Conservation (phyloP, 495 filamentous ascomycete species). For the Aspergillus campestris region DNA sequence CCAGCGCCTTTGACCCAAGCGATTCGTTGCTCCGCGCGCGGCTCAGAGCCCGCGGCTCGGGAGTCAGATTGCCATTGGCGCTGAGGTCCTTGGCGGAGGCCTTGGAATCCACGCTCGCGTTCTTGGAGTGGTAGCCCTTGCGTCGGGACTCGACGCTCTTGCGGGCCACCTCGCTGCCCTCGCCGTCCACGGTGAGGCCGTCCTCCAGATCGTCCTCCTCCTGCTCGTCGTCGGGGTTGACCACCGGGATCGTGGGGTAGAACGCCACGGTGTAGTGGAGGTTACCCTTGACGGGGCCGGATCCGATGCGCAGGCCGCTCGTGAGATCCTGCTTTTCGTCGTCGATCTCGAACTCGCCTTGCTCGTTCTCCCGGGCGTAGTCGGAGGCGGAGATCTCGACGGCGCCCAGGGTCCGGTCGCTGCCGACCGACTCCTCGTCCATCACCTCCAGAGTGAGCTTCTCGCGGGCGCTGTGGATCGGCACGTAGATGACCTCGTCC, state of each 20-base stretch:
- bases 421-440: conserved; percentile 85
- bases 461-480: conserved; percentile 79
- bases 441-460: conserved; percentile 86
- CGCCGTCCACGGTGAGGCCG: conserved; percentile 27
- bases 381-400: conserved; percentile 68
- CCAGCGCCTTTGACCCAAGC: too few relatives aligned
- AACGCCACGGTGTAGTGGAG: conserved; percentile 83
- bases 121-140: conserved; percentile 22
- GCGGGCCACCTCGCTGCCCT: conserved; percentile 19
- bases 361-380: conserved; percentile 67
- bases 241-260: conserved; percentile 78
- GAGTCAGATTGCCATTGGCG: conserved; percentile 20
- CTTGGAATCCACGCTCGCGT: conserved; percentile 26
- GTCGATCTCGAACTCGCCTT: conserved; percentile 73
- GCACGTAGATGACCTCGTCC: conserved; percentile 93
- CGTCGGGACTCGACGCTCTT: conserved; percentile 29
- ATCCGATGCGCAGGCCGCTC: conserved; percentile 56
- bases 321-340: conserved; percentile 59
- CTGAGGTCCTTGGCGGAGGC: conserved; percentile 12
- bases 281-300: conserved; percentile 63
- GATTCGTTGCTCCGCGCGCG: conserved; percentile 29
- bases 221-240: conserved; percentile 88
- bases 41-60: conserved; percentile 25
- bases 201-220: conserved; percentile 46
- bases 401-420: conserved; percentile 76